Base-by-base conservation (phyloP, 805 yeast genomes). In the Candida saitoana region DNA sequence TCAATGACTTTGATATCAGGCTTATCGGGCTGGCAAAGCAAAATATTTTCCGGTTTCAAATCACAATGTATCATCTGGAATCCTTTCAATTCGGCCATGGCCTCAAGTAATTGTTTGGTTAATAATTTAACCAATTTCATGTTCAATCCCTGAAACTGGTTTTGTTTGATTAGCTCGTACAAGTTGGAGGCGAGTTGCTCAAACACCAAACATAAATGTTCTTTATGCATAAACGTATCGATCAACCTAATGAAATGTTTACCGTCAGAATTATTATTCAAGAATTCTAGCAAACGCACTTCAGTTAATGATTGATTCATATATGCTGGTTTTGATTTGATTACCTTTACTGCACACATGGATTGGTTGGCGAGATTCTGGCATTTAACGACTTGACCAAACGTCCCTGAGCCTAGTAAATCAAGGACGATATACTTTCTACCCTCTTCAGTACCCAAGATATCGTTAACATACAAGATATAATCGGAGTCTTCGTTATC, bases 301-400 rank as follows among this genome's bases (percentile, higher is more conserved):
- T 93, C 99, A 42, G 91, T 85, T 52, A 91, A 73, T 36, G 95
- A 84, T 63, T 95, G 99, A 57, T 87, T 89, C 60, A 89, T 71
- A 56, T 84, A 90, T 7, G 95, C 96, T 4, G 96, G 87, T 57
- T 85, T 85, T 27, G 96, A 84, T 60, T 91, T 93, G 44, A 93
- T 87, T 34, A 93, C 95, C 63, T 93, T 93, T 29, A 93, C 95
- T 1, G 99, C 99, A 18, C 90, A 87, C 16, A 91, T 78, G 47
- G 87, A 91, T 57, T 88, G 93, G 36, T 89, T 86, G 31, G 75
- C 60, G 56, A 84, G 67, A 52, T 81, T 77, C 59, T 87, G 96
- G 64, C 97, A 91, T 65, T 91, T 93, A 33, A 90, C 95, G 36
- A 93, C 99, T 65, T 93, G 98, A 7, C 99, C 99, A 71, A 93